Percentiles rank a stretch among this genome's conserved stretches.
Evolutionary conservation across 1,284 basidiomycete genomes (phyloP).

Genomic region (Sanghuangporus weigelae): DNA sequence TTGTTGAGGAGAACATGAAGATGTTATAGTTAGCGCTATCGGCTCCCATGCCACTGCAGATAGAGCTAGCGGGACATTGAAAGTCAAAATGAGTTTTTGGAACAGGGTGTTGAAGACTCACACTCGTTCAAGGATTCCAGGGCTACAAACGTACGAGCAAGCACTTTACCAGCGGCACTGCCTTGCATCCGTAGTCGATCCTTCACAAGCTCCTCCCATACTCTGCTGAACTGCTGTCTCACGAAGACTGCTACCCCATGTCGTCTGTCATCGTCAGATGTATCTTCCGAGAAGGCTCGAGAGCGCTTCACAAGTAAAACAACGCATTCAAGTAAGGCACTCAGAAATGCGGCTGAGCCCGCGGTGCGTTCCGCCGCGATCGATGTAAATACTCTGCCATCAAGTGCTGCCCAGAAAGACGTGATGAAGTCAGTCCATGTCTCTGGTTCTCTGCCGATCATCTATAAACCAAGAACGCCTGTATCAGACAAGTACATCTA

Average conservation of each 20-base stretch:
- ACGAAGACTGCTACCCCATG: slow-evolving; percentile 29
- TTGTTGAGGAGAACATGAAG: background rate
- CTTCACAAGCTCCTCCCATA: slow-evolving; percentile 44
- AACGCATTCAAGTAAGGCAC: slow-evolving; percentile 65
- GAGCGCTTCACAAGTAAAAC: slow-evolving; percentile 50
- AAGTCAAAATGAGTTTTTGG: background rate
- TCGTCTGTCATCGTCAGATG: slow-evolving; percentile 12
- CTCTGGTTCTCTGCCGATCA: slow-evolving; percentile 20
- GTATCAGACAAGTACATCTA: background rate
- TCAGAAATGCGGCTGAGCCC: slow-evolving; percentile 57
- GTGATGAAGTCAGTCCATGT: slow-evolving; percentile 49
- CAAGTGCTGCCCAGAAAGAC: slow-evolving; percentile 74
- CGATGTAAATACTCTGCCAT: slow-evolving; percentile 55
- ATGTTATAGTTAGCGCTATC: slow-evolving; percentile 22
- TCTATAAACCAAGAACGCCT: slow-evolving; percentile 3
- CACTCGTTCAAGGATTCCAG: slow-evolving; percentile 40
- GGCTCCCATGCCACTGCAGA: slow-evolving; percentile 44
- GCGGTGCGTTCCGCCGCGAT: slow-evolving; percentile 38
- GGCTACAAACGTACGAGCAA: slow-evolving; percentile 41
- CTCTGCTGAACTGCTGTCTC: slow-evolving; percentile 39
- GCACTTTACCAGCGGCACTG: slow-evolving; percentile 35
- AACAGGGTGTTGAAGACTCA: slow-evolving; percentile 23
- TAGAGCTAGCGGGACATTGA: slow-evolving; percentile 28
- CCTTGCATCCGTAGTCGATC: slow-evolving; percentile 43
- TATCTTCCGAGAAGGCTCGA: slow-evolving; percentile 20